These are phyloP conservation scores for Penicillium polonicum DNA, from an alignment of 2,329 filamentous ascomycete genomes.

Conservation along the genomic window DNA sequence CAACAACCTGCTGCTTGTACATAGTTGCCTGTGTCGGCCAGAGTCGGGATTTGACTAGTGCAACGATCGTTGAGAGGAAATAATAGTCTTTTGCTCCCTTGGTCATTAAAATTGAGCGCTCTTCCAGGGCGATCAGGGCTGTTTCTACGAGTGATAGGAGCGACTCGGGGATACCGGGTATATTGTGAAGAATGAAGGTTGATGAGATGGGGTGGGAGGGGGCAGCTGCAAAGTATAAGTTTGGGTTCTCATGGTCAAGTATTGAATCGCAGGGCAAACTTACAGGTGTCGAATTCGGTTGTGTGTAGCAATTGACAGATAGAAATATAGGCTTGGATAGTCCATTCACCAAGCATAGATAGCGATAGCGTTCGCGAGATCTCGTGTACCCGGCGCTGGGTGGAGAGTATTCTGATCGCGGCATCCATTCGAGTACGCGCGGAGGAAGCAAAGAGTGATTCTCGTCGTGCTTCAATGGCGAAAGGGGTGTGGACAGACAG, in stretches of 20 bases:
- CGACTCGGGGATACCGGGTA: conserved; percentile 35
- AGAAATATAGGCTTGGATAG: conserved; percentile 38
- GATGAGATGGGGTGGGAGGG: conserved; percentile 9
- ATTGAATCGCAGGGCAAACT: background rate
- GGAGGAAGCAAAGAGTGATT: conserved; percentile 37
- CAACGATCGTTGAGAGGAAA: conserved; percentile 39
- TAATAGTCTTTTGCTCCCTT: conserved; percentile 44
- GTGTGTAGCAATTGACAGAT: conserved; percentile 40
- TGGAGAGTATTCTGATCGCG: conserved; percentile 39
- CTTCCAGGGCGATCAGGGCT: conserved; percentile 32
- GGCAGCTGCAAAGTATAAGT: conserved; percentile 1
- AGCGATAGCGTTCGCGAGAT: conserved; percentile 35
- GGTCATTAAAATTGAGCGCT: conserved; percentile 32
- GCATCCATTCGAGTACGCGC: conserved; percentile 38
- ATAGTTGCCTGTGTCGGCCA: conserved; percentile 35
- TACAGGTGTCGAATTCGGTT: conserved; percentile 25
- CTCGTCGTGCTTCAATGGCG: conserved; percentile 34
- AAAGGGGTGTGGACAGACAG: conserved; percentile 43
- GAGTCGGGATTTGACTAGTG: conserved; percentile 35
- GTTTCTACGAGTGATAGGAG: conserved; percentile 36
- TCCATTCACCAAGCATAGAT: conserved; percentile 38
- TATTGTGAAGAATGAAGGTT: conserved; percentile 24
- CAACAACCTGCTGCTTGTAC: conserved; percentile 38
- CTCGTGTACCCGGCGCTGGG: conserved; percentile 36
- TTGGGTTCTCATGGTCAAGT: background rate